Base-by-base conservation (phyloP, 164 flowering plant species). In the Magnolia changhungtana region DNA sequence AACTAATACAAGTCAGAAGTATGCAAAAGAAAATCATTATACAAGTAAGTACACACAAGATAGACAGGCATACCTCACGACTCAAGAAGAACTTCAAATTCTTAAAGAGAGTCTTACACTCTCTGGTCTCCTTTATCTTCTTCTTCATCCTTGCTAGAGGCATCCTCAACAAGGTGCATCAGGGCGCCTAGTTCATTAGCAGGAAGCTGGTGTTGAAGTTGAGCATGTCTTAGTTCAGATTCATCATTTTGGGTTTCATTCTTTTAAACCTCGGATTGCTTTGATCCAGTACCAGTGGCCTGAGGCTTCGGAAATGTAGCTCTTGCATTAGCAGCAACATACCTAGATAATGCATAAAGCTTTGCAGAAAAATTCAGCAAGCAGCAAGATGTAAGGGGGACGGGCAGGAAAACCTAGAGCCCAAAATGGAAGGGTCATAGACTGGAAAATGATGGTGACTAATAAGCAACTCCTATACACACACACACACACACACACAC, bases 161-260 rank as follows among this genome's bases (percentile, higher is more conserved):
- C 87, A 80, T 88, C 94, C 77, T 84, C 86, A 74, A 92, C 85
- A 75, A 93, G 94, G 72, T 86, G 89, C 96, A 89, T 92, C 74
- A 94, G 77, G 23, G 93, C 87, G 64, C 98, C 96, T 49, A 94
- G 92, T 80, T 91, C 94, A 85, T 88, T 91, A 14, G 88, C 76
- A 80, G 96, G 92, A 78, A 96, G 95, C 80, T 94, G 97, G 80
- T 91, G 91, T 73, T 94, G 98, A 83, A 90, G 97, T 83, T 92
- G 98, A 19, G 96, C 92, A 72, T 91, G 91, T 74, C 95, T 83
- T 52, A 92, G 77, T 55, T 93, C 96, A 83, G 98, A 87, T 74
- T 92, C 94, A 23, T 89, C 86, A 50, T 49, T 45, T 52, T 52
- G 58, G 10, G 76, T 59, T 2, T 19, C 86, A n/a, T 31, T 59